Evolutionary conservation across 306 rosid species (phyloP).

Genomic region (Acacia melanoxylon): DNA sequence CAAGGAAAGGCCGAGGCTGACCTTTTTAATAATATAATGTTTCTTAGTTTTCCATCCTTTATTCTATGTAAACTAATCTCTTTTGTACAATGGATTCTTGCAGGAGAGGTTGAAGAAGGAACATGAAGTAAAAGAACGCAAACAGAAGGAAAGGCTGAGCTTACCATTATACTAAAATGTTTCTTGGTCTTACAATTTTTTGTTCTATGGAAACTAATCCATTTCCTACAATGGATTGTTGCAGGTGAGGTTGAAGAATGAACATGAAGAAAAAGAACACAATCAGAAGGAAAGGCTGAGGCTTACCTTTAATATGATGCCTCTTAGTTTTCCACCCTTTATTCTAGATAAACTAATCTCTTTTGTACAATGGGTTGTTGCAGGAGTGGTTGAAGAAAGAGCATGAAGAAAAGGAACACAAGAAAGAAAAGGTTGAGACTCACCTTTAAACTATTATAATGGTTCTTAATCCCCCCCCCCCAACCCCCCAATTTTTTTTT

Average conservation of each 20-base stretch:
- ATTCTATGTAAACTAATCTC: not conserved
- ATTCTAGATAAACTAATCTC: too few relatives aligned
- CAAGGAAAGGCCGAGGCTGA: slow-evolving; percentile 83
- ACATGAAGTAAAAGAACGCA: slow-evolving; percentile 69
- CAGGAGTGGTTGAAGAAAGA: too few relatives aligned
- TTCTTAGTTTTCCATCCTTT: slow-evolving; percentile 32
- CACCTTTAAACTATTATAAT: too few relatives aligned
- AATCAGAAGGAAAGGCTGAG: not conserved
- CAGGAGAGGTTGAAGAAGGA: slow-evolving; percentile 84
- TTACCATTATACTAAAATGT: slow-evolving; percentile 70
- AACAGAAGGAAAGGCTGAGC: slow-evolving; percentile 74
- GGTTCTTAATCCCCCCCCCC: too few relatives aligned
- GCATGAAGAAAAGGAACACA: too few relatives aligned
- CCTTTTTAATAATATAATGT: slow-evolving; percentile 70
- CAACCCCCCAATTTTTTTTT: too few relatives aligned
- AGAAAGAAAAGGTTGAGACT: too few relatives aligned
- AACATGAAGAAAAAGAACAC: not conserved
- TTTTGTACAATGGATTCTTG: slow-evolving; percentile 10
- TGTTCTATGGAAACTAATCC: not conserved
- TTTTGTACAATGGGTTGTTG: too few relatives aligned
- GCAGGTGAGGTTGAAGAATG: not conserved
- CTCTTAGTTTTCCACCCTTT: too few relatives aligned
- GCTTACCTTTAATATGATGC: too few relatives aligned
- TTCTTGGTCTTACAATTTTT: not conserved
- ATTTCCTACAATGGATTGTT: not conserved